phyloP scores from a whole-genome alignment of 768 basidiomycete species.

The Phylloporus rhodoxanthus region DNA sequence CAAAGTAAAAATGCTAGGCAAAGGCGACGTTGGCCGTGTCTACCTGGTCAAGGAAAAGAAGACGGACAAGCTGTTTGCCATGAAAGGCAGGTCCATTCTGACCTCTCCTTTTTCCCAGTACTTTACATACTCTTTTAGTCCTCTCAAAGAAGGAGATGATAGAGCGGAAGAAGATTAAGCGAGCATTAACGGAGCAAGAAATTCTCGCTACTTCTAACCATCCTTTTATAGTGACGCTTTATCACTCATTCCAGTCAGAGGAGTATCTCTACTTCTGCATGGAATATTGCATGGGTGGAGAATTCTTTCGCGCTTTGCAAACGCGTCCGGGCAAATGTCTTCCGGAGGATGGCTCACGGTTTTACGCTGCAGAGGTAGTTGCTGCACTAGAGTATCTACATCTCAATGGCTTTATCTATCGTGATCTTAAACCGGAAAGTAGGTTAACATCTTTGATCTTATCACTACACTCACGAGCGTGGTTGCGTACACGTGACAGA shows the following conservation, averaged over 20 bases:
- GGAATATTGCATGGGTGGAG: slow-evolving; percentile 99
- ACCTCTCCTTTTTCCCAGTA: slow-evolving; percentile 1
- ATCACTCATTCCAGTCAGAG: slow-evolving; percentile 98
- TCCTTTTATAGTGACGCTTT: slow-evolving; percentile 98
- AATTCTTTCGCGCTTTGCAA: slow-evolving; percentile 97
- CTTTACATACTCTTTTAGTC: slow-evolving; percentile 49
- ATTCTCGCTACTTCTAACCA: slow-evolving; percentile 98
- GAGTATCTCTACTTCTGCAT: slow-evolving; percentile 98
- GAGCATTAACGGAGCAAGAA: slow-evolving; percentile 97
- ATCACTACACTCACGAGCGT: slow-evolving; percentile 3
- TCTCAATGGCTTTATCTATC: slow-evolving; percentile 98
- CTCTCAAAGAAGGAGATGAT: slow-evolving; percentile 99
- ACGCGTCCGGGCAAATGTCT: slow-evolving; percentile 95
- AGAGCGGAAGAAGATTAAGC: slow-evolving; percentile 98
- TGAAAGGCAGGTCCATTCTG: slow-evolving; percentile 76
- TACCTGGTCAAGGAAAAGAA: slow-evolving; percentile 99
- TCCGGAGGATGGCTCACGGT: slow-evolving; percentile 89
- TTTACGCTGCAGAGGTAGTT: slow-evolving; percentile 98
- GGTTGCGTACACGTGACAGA: slow-evolving; percentile 44
- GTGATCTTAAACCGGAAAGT: slow-evolving; percentile 99
- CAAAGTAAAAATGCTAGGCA: slow-evolving; percentile 97
- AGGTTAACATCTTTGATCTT: slow-evolving; percentile 33
- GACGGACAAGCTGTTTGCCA: slow-evolving; percentile 90
- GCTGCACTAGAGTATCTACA: slow-evolving; percentile 98
- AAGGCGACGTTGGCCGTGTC: slow-evolving; percentile 97